Evolutionary conservation across 1,284 basidiomycete genomes (phyloP).

Genomic region (Phenoliferia sp.): DNA sequence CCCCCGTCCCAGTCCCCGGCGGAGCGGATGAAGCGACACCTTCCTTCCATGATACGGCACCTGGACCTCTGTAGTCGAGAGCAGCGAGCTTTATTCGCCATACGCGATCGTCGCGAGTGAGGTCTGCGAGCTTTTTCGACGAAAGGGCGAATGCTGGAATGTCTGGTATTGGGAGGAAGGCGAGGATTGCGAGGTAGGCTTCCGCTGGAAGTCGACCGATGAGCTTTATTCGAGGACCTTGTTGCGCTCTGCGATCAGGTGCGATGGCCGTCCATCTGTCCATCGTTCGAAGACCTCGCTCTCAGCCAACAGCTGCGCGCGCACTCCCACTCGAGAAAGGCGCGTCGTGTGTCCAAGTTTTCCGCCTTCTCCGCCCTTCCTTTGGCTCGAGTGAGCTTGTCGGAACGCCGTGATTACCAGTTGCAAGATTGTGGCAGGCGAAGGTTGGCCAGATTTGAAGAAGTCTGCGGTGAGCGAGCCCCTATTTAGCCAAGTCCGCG

Average conservation of each 20-base stretch:
- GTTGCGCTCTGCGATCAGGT: slow-evolving; percentile 12
- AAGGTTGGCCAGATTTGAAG: not conserved
- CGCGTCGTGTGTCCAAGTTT: not conserved
- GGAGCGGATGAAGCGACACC: too few relatives aligned
- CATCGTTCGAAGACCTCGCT: too few relatives aligned
- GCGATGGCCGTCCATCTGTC: slow-evolving; percentile 32
- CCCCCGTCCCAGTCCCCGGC: too few relatives aligned
- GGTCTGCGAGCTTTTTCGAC: slow-evolving; percentile 58
- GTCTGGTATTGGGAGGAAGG: slow-evolving; percentile 69
- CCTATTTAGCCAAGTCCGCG: not conserved
- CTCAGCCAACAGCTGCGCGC: too few relatives aligned
- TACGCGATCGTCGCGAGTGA: slow-evolving; percentile 64
- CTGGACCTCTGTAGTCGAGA: slow-evolving; percentile 27
- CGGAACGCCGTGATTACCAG: too few relatives aligned
- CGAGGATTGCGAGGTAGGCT: slow-evolving; percentile 66
- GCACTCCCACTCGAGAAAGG: too few relatives aligned
- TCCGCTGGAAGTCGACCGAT: slow-evolving; percentile 74
- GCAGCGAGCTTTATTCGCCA: slow-evolving; percentile 54
- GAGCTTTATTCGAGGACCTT: not conserved
- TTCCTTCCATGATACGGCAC: slow-evolving; percentile 14
- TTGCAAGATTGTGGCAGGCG: too few relatives aligned
- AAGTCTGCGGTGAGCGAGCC: not conserved
- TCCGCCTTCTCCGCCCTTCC: too few relatives aligned
- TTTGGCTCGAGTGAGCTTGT: too few relatives aligned
- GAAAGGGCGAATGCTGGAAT: slow-evolving; percentile 65